Evolutionary conservation across 1,139 yeast genomes (phyloP).

Genomic region (Scheffersomyces parashehatae): DNA sequence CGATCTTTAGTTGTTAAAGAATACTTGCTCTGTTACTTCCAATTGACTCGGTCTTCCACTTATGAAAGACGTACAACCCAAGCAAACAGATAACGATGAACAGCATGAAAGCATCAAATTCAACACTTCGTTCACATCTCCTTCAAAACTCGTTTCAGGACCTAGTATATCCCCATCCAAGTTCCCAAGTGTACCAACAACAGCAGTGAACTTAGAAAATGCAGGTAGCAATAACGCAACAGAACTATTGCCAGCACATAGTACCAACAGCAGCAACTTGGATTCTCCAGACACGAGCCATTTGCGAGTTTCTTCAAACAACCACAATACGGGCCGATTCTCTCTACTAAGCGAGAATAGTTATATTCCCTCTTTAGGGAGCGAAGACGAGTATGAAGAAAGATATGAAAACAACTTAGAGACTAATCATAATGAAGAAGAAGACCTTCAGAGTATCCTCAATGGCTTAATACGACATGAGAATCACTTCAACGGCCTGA

Average conservation of each 20-base stretch:
- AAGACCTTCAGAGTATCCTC: constrained; percentile 28
- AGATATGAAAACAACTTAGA: constrained; percentile 6
- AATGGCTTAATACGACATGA: constrained; percentile 21
- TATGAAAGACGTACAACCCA: too few relatives aligned
- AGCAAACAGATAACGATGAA: too few relatives aligned
- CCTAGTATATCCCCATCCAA: neutral
- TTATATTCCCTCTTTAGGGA: constrained; percentile 4
- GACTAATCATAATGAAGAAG: constrained; percentile 13
- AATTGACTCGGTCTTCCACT: too few relatives aligned
- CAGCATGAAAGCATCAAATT: neutral
- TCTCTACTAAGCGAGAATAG: constrained; percentile 3
- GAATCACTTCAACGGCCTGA: constrained; percentile 1
- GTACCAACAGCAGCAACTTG: too few relatives aligned
- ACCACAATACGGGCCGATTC: too few relatives aligned
- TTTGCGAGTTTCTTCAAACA: too few relatives aligned
- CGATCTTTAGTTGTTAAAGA: too few relatives aligned
- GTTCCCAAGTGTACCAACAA: constrained; percentile 17
- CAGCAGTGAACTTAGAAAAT: constrained; percentile 20
- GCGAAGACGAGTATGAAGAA: constrained; percentile 8
- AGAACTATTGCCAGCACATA: neutral
- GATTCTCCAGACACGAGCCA: too few relatives aligned
- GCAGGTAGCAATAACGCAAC: constrained; percentile 9
- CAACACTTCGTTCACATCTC: neutral
- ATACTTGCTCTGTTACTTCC: too few relatives aligned
- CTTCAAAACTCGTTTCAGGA: neutral